Evolutionary conservation across 1,139 yeast genomes (phyloP), one percentile per base, ranked within the genome.

Genomic region (Geotrichum candidum): DNA sequence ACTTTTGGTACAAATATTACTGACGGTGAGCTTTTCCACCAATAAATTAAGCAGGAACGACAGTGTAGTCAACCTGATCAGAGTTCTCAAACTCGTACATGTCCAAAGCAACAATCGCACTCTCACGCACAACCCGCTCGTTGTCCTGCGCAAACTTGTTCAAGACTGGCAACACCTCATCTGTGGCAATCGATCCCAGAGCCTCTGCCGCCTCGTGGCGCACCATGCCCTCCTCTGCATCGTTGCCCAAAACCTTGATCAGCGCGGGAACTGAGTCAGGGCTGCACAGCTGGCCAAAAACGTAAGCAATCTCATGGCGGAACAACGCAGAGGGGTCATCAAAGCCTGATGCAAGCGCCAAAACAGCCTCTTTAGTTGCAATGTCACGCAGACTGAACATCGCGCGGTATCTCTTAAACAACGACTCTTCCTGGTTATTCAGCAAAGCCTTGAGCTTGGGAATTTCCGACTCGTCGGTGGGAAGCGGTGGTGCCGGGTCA

Each of bases 171-270:
- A 92, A 81, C 58, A 94, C 96, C 63, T 92, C 97, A 70, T 90
- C 96, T n/a, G 97, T 90, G 31, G 97, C 98, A 73, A 95, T 94
- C 35, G 96, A 84, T 29, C 99, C 99, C 69, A 95, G 82, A 35
- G 99, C 99, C 77, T 95, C 99, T 38, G 99, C 99, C 62, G 99
- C 99, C 77, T 95, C 99, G 74, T 95, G 99, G 78, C 99, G 87
- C 46, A 95, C 99, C 99, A 95, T 95, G 64, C 96, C 96, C 55
- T 96, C 98, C 78, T 95, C 97, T 22, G 77, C 73, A 63, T 81
- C 84, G 74, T 90, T 85, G 68, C 85, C 84, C 70, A 95, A 82
- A 9, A 94, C 92, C 75, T 88, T 86, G 65, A 90, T 82, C 68
- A 95, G 82, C 29, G 95, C 81, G 55, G 97, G 97, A 50, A 94